Evolutionary conservation across 176 grass and related monocot genomes (phyloP), one percentile per base, ranked within the genome.

Genomic region (Hordeum marinum): DNA sequence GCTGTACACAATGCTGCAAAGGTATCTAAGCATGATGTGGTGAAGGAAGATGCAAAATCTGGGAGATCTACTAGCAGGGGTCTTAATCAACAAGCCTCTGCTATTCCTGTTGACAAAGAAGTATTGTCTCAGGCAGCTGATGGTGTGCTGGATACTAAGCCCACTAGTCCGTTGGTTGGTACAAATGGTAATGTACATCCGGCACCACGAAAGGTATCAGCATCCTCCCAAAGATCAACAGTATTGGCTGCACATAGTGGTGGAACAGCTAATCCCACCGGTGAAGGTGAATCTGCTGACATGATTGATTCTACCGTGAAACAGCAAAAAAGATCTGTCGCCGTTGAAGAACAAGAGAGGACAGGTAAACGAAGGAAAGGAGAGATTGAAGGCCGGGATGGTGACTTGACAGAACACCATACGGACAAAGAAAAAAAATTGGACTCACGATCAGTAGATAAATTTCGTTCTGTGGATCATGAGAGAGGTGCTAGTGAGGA

Each of bases 331-430:
- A 96, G 92, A 85, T 43, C 63, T 80, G 69, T 43, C 57, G 82
- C 68, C n/a, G 50, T 39, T 81, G 94, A 99, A 80, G 96, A 96
- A 69, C 91, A 90, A 79, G 94, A 99, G 77, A 94, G 85, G 83
- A 60, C 83, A 72, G 79, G 50, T 72, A 99, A 99, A 92, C 87
- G 92, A 46, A 95, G 88, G 80, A 99, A 94, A 82, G 94, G 93
- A 40, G 94, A 96, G 61, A 79, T 15, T 87, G 90, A 95, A 76
- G 72, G 41, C 1, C 72, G 83, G 71, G 89, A 91, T 63, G 75
- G 43, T 76, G 90, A 95, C 59, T 78, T 79, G 41, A 67, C 65
- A 55, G 93, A 94, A 72, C 64, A 84, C 62, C 82, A 82, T 52
- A 42, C 52, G 41, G 93, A 92, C 45, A 94, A 90, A 75, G 90